Evolutionary conservation across 257 asterid genomes (phyloP).

Genomic region (Mentha longifolia): DNA sequence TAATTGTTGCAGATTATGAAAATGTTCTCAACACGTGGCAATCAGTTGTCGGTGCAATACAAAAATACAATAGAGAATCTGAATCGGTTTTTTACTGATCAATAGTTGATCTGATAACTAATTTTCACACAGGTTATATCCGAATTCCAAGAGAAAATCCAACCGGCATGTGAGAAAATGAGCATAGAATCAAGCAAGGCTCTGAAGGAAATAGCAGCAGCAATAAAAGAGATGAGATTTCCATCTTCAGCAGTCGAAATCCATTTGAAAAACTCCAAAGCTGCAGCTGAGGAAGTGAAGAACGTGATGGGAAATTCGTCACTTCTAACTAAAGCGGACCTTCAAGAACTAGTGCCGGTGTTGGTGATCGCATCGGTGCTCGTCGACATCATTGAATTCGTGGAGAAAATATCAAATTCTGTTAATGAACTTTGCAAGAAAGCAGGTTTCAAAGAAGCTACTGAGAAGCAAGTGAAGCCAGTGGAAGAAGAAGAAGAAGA

Average conservation of each 20-base stretch:
- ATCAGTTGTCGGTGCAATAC: too few species aligned
- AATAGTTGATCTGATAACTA: too few species aligned
- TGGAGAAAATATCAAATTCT: constrained; percentile 47
- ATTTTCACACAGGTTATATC: constrained; percentile 35
- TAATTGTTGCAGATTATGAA: too few species aligned
- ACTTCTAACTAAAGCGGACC: constrained; percentile 31
- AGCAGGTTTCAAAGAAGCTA: constrained; percentile 44
- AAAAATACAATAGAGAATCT: too few species aligned
- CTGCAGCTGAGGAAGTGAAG: constrained; percentile 49
- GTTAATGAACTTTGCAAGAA: constrained; percentile 45
- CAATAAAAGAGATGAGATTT: constrained; percentile 46
- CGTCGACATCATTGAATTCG: constrained; percentile 46
- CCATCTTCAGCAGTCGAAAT: constrained; percentile 38
- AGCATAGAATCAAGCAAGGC: constrained; percentile 56
- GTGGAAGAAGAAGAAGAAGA: constrained; percentile 30
- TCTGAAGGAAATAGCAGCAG: constrained; percentile 45
- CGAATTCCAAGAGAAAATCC: constrained; percentile 40
- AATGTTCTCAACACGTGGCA: too few species aligned
- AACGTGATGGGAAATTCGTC: constrained; percentile 32
- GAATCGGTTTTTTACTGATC: too few species aligned
- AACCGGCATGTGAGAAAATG: constrained; percentile 42
- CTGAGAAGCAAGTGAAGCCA: constrained; percentile 35
- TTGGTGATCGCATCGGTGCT: constrained; percentile 51
- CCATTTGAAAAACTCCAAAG: constrained; percentile 39
- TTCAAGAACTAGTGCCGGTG: constrained; percentile 44